Conservation (phyloP, 2,329 filamentous ascomycete genomes). For the Pseudopyrenochaeta lycopersici region DNA sequence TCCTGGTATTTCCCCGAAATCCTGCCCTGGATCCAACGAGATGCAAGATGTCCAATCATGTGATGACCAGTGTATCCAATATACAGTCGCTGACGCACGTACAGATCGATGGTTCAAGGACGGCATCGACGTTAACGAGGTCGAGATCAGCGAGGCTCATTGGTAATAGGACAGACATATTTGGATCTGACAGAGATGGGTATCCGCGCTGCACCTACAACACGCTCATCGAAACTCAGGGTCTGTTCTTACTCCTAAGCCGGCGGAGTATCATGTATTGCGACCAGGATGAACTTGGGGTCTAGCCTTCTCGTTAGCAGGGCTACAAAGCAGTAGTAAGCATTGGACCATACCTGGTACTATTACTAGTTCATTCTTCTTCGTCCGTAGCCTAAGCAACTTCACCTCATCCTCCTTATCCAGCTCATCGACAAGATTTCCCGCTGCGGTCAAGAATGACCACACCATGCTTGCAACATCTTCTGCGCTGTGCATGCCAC, state of each 20-base stretch:
- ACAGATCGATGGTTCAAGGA: conserved; percentile 74
- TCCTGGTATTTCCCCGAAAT: not conserved
- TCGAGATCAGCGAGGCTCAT: conserved; percentile 72
- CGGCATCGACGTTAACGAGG: conserved; percentile 72
- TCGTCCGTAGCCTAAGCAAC: conserved; percentile 79
- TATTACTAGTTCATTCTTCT: conserved; percentile 84
- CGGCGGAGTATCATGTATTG: conserved; percentile 82
- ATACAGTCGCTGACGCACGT: conserved; percentile 11
- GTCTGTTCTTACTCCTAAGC: conserved; percentile 54
- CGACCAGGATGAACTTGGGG: conserved; percentile 78
- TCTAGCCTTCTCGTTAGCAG: conserved; percentile 56
- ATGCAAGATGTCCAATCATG: not conserved
- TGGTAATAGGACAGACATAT: conserved; percentile 56
- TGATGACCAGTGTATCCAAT: not conserved
- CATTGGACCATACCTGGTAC: conserved; percentile 64
- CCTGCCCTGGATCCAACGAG: not conserved
- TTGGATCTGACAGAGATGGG: conserved; percentile 18
- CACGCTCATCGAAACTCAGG: not conserved
- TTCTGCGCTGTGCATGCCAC: conserved; percentile 68
- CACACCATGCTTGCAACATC: conserved; percentile 80
- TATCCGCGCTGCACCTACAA: conserved; percentile 26
- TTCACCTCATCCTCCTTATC: conserved; percentile 82
- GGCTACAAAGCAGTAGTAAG: not conserved
- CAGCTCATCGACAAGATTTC: conserved; percentile 74
- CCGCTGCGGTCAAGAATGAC: conserved; percentile 76